A percentile compares a stretch with the other conserved stretches of the same genome.
Evolutionary conservation across 352 stramenopile genomes (phyloP).

Genomic region (Phytophthora litchii): DNA sequence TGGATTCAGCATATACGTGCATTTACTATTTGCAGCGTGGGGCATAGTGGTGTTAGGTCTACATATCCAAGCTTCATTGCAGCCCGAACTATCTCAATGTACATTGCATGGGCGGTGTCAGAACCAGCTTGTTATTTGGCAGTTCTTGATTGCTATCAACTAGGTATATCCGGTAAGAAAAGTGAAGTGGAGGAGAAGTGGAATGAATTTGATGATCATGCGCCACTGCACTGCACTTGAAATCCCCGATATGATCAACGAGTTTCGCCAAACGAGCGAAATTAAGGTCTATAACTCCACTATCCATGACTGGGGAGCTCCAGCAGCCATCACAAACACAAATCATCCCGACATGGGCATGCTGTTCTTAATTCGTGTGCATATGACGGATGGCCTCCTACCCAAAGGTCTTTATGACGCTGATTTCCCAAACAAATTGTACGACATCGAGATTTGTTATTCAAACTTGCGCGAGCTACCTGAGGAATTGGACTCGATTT

Average conservation of each 20-base stretch:
- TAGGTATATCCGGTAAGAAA: constrained; percentile 24
- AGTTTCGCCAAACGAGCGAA: constrained; percentile 14
- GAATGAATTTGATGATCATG: constrained; percentile 33
- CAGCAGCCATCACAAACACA: constrained; percentile 29
- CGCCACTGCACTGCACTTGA: constrained; percentile 38
- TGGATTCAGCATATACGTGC: no score
- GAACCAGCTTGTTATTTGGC: constrained; percentile 38
- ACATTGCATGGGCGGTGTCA: constrained; percentile 34
- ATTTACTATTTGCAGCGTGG: constrained; percentile 20
- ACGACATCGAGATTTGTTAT: constrained; percentile 39
- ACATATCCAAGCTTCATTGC: constrained; percentile 24
- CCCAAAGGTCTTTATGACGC: constrained; percentile 15
- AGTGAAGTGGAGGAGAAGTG: constrained; percentile 22
- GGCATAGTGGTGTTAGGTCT: constrained; percentile 20
- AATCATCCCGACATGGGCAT: constrained; percentile 33
- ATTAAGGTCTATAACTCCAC: constrained; percentile 43
- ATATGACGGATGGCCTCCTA: constrained; percentile 35
- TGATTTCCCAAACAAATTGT: constrained; percentile 18
- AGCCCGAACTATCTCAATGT: constrained; percentile 24
- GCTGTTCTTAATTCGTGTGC: constrained; percentile 40
- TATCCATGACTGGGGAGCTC: constrained; percentile 27
- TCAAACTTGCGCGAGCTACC: constrained; percentile 46
- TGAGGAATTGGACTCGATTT: constrained; percentile 42
- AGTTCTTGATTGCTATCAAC: constrained; percentile 34
- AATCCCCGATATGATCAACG: constrained; percentile 26